Evolutionary conservation across 371 early-diverging fungal species (phyloP), one percentile per base, ranked within the genome.

Genomic region (Lichtheimia corymbifera): DNA sequence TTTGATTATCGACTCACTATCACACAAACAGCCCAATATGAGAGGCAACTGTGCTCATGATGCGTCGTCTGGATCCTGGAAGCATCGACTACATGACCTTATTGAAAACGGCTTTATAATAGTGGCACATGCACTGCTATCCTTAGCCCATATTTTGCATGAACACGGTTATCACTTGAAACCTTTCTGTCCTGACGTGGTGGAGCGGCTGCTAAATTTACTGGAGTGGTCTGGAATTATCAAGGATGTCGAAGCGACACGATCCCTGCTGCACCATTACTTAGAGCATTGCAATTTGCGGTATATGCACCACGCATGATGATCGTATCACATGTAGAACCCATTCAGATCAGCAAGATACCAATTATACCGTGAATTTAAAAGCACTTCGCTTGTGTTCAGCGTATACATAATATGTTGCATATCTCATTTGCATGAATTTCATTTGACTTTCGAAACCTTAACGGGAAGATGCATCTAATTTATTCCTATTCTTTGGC

Each of bases 221-320:
- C 24, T 64, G 14, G 64, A 50, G 18, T 64, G 64, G 64, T 41
- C 64, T 9, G 64, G 64, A 5, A 25, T 64, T 4, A 50, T 58
- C 9, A 59, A 64, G 41, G 57, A 59, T n/a, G 24, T 59, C 7
- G 53, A 59, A 2, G n/a, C 45, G 3, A 53, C 61, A 51, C 53
- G 57, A 1, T 52, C 61, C 14, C 14, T 61, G 2, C 44, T 65
- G 18, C 41, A 58, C 42, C 41, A 47, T 20, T 47, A 63, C 20
- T 53, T 61, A n/a, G 62, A 67, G 17, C 50, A 51, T 18, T 59
- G 57, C 25, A 43, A 50, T n/a, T 42, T 15, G 13, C 53, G 53
- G 49, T 64, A 54, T 41, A 53, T 64, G 41, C 49, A 53, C 45
- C 53, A 64, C 30, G 54, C 64, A 9, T 9, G 5, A 35, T 11